Evolutionary conservation across 192 early-diverging fungal species (phyloP).

Genomic region (Coemansia sp.): DNA sequence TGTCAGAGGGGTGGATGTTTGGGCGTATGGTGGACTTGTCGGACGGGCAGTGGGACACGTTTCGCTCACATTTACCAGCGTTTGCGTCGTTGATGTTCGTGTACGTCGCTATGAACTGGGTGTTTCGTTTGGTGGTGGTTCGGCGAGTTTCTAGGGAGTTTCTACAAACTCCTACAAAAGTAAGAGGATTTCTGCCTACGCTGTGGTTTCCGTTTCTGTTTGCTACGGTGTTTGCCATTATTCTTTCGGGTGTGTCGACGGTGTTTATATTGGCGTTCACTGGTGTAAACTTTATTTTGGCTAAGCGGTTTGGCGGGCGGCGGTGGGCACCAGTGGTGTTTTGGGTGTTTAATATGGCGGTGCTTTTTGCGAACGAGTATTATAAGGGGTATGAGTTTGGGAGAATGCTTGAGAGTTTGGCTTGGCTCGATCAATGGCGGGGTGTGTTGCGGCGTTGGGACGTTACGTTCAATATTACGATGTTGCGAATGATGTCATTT

Average conservation of each 20-base stretch:
- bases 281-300: conserved; percentile 65
- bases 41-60: conserved; percentile 53
- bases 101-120: conserved; percentile 36
- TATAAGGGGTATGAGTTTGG: conserved; percentile 74
- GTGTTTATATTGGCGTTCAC: conserved; percentile 74
- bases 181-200: conserved; percentile 30
- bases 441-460: conserved; percentile 84
- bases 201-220: conserved; percentile 62
- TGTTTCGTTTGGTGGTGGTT: conserved; percentile 7
- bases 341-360: conserved; percentile 79
- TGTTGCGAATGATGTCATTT: conserved; percentile 89
- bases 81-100: conserved; percentile 30
- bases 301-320: conserved; percentile 54
- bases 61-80: conserved; percentile 57
- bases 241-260: conserved; percentile 71
- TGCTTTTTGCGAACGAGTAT: conserved; percentile 79
- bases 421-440: conserved; percentile 66
- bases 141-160: background rate
- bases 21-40: conserved; percentile 60
- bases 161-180: background rate
- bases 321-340: conserved; percentile 62
- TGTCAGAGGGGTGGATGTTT: conserved; percentile 72
- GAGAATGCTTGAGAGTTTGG: conserved; percentile 50
- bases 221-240: conserved; percentile 61
- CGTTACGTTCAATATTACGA: conserved; percentile 84